Evolutionary conservation across 495 filamentous ascomycete genomes (phyloP).

Genomic region (Cladorrhinum samala): DNA sequence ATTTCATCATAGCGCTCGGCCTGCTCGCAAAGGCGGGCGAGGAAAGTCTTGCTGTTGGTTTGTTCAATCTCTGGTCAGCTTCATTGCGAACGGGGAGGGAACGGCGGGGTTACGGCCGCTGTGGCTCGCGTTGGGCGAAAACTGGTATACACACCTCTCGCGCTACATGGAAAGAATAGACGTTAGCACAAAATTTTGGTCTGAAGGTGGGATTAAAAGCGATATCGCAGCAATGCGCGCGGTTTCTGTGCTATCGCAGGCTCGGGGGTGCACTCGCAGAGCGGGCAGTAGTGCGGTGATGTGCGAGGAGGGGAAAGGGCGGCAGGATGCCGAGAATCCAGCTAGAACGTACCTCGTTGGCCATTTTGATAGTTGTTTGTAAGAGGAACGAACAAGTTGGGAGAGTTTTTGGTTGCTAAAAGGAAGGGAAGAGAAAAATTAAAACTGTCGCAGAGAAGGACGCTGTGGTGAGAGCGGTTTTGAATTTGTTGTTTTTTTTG

Average conservation of each 20-base stretch:
- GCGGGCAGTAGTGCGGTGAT: slow-evolving; percentile 4
- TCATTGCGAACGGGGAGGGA: slow-evolving; percentile 1
- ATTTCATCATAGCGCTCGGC: slow-evolving; percentile 99
- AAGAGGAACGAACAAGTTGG: slow-evolving; percentile 20
- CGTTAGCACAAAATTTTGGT: slow-evolving; percentile 33
- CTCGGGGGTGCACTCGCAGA: slow-evolving; percentile 22
- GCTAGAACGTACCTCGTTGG: slow-evolving; percentile 56
- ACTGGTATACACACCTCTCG: slow-evolving; percentile 64
- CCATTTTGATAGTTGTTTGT: slow-evolving; percentile 44
- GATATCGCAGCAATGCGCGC: background rate
- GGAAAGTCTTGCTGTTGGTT: slow-evolving; percentile 91
- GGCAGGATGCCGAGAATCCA: slow-evolving; percentile 15
- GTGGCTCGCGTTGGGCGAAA: background rate
- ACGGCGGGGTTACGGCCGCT: slow-evolving; percentile 2
- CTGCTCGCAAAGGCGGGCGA: slow-evolving; percentile 99
- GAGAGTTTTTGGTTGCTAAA: slow-evolving; percentile 14
- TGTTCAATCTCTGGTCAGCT: slow-evolving; percentile 24
- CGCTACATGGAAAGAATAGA: slow-evolving; percentile 48
- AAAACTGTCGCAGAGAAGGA: slow-evolving; percentile 6
- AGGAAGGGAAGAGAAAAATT: slow-evolving; percentile 9
- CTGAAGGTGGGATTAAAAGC: background rate
- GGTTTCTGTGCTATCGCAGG: slow-evolving; percentile 20
- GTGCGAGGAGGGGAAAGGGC: slow-evolving; percentile 25
- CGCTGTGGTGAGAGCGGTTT: slow-evolving; percentile 9
- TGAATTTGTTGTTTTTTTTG: slow-evolving; percentile 29